Evolutionary conservation across 1,284 basidiomycete species (phyloP), one percentile per base, ranked within the genome.

Genomic region (Ceratobasidium sp.): DNA sequence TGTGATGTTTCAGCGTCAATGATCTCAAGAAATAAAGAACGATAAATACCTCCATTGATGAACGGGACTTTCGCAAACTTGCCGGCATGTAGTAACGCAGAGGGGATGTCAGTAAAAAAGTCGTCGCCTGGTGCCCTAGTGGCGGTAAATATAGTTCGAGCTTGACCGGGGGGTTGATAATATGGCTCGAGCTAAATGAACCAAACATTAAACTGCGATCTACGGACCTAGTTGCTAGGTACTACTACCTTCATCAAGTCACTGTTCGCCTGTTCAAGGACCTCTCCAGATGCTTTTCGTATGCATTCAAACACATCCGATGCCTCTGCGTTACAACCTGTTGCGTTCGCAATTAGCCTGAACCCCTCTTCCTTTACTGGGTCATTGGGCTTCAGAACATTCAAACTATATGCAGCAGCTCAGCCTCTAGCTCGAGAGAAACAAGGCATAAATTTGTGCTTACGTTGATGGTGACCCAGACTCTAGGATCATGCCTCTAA

Each of bases 41-140:
- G 15, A 59, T 26, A 61, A 78, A 77, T 56, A 67, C 80, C 79
- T 44, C 86, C 84, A 15, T 82, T 81, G 68, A 86, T 84, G 78
- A 84, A 85, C 0, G 86, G 85, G n/a, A 84, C 82, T 33, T 82
- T 81, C 0, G 82, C 81, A 71, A 84, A 83, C 48, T 80, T 66
- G 26, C 83, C 84, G 59, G 81, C 57, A 9, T 78, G 78, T 17
- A 86, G 64, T 42, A 85, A 80, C 38, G 77, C 71, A 69, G 82
- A 79, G n/a, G 85, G 82, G 3, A 81, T 81, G 42, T 81, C 81
- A 13, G 83, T 81, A 50, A 87, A 80, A 33, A 85, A 64, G 62
- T 83, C 82, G 10, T 84, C 85, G 67, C 85, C 85, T 74, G 74
- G 12, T 48, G 44, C 73, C 20, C 48, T 52, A 3, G 48, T 52